Evolutionary conservation across 1,284 basidiomycete genomes (phyloP), one percentile per base, ranked within the genome.

Genomic region (Malassezia dermatis): DNA sequence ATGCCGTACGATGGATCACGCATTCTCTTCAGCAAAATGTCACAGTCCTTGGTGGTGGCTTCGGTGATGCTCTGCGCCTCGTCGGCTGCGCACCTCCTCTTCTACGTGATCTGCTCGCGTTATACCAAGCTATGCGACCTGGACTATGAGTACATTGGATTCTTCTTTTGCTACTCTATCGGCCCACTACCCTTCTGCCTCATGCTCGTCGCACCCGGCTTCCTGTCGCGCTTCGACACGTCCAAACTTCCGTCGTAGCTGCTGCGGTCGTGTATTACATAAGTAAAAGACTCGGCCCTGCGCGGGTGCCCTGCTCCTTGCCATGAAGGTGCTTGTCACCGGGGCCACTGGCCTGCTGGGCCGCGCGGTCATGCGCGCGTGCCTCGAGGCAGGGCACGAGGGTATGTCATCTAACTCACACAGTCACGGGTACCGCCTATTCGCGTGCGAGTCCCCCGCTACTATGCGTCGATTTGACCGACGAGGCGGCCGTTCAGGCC

Each of bases 311-410:
- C 6, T 32, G 30, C 12, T 23, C 34, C 34, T 4, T 19, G 35
- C 53, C 26, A 60, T 63, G 60, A 59, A 63, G 49, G 52, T 62
- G 78, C 79, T 66, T 78, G 64, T 67, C 50, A 62, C 70, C 66
- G 78, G 78, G 19, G 78, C 78, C n/a, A 77, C 76, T n/a, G 78
- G 78, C 23, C 71, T 79, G 23, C 75, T 79, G 17, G 78, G 78
- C 17, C 69, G 78, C 50, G 78, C 78, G 1, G 76, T 78, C 8
- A 64, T 66, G 30, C 56, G 48, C 19, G 59, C 58, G 30, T 60
- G 61, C 51, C 40, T 39, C 27, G 48, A 51, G 23, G 28, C 23
- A 19, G 49, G 50, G 21, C 61, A 60, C 44, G 59, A 66, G 24
- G 58, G 51, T 21, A 55, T 35, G 39, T 23, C 4, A 6, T 26